A percentile compares a stretch with the other conserved stretches of the same genome.
These are phyloP conservation scores for Nitzschia sp. DNA, from an alignment of 108 stramenopile genomes.

Conservation along the genomic window DNA sequence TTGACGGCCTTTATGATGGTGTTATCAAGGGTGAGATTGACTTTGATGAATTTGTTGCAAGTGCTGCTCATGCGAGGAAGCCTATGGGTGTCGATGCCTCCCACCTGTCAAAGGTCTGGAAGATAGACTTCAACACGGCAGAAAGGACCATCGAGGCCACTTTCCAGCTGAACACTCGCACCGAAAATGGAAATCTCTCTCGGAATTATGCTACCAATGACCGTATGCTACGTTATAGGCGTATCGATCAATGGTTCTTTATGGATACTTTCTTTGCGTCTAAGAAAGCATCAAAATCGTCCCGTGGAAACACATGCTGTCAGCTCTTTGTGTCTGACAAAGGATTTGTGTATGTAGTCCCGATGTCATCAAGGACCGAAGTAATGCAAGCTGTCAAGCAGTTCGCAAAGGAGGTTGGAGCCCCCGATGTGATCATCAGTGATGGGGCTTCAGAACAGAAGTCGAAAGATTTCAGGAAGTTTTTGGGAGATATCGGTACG, in stretches of 20 bases:
- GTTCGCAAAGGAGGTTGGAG: conserved; percentile 50
- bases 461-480: background rate
- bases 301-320: conserved; percentile 19
- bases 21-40: too few species aligned
- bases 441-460: conserved; percentile 29
- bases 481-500: conserved; percentile 33
- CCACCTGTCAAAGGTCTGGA: conserved; percentile 39
- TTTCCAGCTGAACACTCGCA: conserved; percentile 8
- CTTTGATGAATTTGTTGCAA: background rate
- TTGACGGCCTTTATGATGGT: too few species aligned
- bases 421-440: conserved; percentile 28
- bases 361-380: conserved; percentile 25
- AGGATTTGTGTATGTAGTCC: conserved; percentile 24
- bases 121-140: conserved; percentile 22
- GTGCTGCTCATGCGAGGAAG: conserved; percentile 5
- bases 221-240: conserved; percentile 29
- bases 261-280: too few species aligned
- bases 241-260: conserved; percentile 29
- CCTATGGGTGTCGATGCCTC: conserved; percentile 27
- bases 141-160: conserved; percentile 28
- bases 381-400: conserved; percentile 19
- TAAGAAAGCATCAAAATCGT: too few species aligned
- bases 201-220: conserved; percentile 37
- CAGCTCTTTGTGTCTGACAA: conserved; percentile 39
- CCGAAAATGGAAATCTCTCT: background rate